These are phyloP conservation scores for Mycosphaerella sp. DNA, from an alignment of 2,329 filamentous ascomycete genomes.

Conservation along the genomic window DNA sequence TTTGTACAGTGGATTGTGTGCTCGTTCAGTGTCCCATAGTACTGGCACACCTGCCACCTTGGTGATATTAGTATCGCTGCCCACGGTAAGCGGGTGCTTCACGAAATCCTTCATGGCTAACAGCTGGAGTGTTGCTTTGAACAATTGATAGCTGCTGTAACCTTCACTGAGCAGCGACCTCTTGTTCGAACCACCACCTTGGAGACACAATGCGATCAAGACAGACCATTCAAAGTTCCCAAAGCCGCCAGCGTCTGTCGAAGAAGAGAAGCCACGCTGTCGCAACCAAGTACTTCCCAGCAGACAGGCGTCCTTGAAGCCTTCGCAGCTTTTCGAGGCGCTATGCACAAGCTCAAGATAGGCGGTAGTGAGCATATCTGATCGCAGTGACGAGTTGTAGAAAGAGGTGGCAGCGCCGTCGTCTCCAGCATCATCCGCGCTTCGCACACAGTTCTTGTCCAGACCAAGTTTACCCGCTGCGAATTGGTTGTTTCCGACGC, in stretches of 20 bases:
- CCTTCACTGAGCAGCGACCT: constrained; percentile 67
- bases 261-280: constrained; percentile 72
- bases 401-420: constrained; percentile 59
- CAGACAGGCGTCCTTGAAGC: constrained; percentile 76
- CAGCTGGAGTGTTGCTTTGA: constrained; percentile 90
- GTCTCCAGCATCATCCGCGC: constrained; percentile 39
- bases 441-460: constrained; percentile 62
- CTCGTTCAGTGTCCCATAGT: constrained; percentile 68
- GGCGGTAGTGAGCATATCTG: constrained; percentile 64
- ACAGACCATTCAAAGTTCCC: constrained; percentile 86
- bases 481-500: constrained; percentile 64
- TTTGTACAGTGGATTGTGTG: constrained; percentile 81
- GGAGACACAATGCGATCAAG: constrained; percentile 72
- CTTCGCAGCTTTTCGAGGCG: constrained; percentile 61
- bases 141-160: constrained; percentile 85
- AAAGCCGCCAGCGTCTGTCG: constrained; percentile 72
- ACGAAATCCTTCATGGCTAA: constrained; percentile 66
- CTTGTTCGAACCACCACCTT: constrained; percentile 67
- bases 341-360: constrained; percentile 71
- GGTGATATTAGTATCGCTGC: constrained; percentile 35
- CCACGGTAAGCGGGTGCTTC: constrained; percentile 51
- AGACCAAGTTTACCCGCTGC: constrained; percentile 64
- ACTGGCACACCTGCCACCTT: constrained; percentile 53
- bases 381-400: constrained; percentile 81
- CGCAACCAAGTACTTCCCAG: constrained; percentile 84